Percentiles rank a stretch among this genome's conserved stretches.
Conservation (phyloP, 805 yeast species). For the Tetrapisispora iriomotensis region DNA sequence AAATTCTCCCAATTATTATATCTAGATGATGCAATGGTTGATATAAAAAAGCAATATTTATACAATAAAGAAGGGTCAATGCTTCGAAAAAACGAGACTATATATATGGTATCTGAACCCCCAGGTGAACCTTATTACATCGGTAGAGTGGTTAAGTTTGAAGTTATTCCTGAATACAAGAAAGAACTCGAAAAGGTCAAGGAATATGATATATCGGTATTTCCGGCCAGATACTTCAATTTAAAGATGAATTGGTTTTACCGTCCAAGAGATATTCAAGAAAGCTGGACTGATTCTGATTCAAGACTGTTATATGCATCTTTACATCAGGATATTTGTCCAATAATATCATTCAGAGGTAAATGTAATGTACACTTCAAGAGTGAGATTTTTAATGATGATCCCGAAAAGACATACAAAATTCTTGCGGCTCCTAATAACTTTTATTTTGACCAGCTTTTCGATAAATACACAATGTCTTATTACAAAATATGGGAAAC, state of each 20-base stretch:
- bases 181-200: constrained; percentile 8
- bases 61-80: constrained; percentile 11
- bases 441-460: constrained; percentile 79
- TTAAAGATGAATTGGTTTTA: constrained; percentile 86
- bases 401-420: constrained; percentile 37
- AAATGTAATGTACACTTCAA: constrained; percentile 58
- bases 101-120: constrained; percentile 82
- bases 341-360: constrained; percentile 67
- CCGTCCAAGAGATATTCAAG: constrained; percentile 75
- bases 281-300: constrained; percentile 39
- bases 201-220: constrained; percentile 16
- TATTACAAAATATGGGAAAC: constrained; percentile 75
- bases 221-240: constrained; percentile 42
- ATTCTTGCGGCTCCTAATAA: constrained; percentile 46
- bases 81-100: constrained; percentile 40
- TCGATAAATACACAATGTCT: constrained; percentile 75
- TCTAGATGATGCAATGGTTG: constrained; percentile 31
- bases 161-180: constrained; percentile 22
- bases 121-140: constrained; percentile 91
- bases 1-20: constrained; percentile 32
- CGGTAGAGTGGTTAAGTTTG: constrained; percentile 74
- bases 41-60: constrained; percentile 21
- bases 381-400: constrained; percentile 46
- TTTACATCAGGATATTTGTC: constrained; percentile 78
- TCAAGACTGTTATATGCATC: constrained; percentile 74